Evolutionary conservation across 805 yeast genomes (phyloP), one percentile per base, ranked within the genome.

Genomic region (Saturnispora quitensis): DNA sequence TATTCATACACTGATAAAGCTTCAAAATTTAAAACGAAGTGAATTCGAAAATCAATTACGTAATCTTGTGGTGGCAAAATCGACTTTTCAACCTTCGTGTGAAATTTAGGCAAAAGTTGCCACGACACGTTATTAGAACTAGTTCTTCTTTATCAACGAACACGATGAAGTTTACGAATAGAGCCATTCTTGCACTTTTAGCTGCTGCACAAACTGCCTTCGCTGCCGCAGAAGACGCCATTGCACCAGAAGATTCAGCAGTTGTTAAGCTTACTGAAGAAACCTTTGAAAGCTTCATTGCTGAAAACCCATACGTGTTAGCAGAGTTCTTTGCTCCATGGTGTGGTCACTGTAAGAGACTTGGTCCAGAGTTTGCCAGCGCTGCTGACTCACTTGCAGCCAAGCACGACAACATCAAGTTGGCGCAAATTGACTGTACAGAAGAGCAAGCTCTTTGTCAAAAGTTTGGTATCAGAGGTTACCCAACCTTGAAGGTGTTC

Each of bases 271-370:
- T 91, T 57, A 78, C 86, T 38, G 70, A 82, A 20, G 81, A 75
- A 38, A 77, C 76, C 53, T 91, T 87, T 66, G 77, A 77, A 52
- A 67, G 74, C 15, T 88, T 86, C 68, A 69, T 91, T 57, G 69
- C 72, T 47, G 80, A 76, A 51, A 85, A 90, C 72, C 86, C 89
- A 35, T 74, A 90, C 59, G 95, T 88, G 22, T 71, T 88, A 56
- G 85, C 91, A 20, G 95, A 88, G 70, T 88, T 88, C 70, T 88
- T 84, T 67, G 96, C 96, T 17, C 95, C 97, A 66, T 91, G 98
- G 97, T 90, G 97, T 76, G 97, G 97, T 17, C 93, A 90, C 73
- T 90, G 97, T 77, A 89, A 90, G 74, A 78, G 77, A 47, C 72
- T 88, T 58, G 96, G 89, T 12, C 96, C 96, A 35, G 84, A 88